Base-by-base conservation (phyloP, 768 basidiomycete genomes). In the Russula sp. region DNA sequence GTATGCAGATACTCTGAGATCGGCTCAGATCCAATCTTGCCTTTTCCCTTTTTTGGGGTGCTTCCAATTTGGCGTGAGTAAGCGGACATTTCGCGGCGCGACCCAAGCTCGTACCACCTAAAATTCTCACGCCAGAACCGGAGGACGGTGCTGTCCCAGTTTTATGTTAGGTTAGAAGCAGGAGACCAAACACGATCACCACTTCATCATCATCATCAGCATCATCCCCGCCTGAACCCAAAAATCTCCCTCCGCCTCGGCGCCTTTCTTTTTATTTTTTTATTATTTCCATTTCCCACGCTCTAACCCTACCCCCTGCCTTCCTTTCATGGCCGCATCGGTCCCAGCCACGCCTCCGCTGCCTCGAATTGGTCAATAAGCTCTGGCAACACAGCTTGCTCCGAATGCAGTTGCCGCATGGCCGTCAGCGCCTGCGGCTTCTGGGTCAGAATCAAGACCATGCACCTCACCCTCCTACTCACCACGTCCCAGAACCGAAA, bases 401-500 rank as follows among this genome's bases (percentile, higher is more conserved):
- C 91, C 49, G 86, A 81, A 73, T 90, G 88, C 73, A 98, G 78
- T 69, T 90, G 87, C 75, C 93, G 80, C 82, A 98, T 91, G 73
- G 93, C 93, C 59, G 83, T 82, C 74, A 97, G 81, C 70, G 90
- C 83, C 88, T 91, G 76, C 60, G 61, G 54, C 35, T 45, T 55
- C 59, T 49, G 32, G 5, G 59, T 69, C 64, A 69, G 64, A 16
- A 22, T 32, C 55, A 52, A 52, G 59, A 45, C 20, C 60, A 43
- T 39, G 46, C 59, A 57, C 63, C 35, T 56, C 54, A 49, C 51
- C 43, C 93, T n/a, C n/a, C n/a, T n/a, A 83, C 93, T 76, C 71
- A 97, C 95, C 74, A 95, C 82, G 72, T 98, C 93, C 96, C 96
- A 99, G 80, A 98, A 99, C 70, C 96, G 80, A 80, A 99, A 98